phyloP scores from a whole-genome alignment of 768 basidiomycete species.

The Xerocomus brunneocitrinus region DNA sequence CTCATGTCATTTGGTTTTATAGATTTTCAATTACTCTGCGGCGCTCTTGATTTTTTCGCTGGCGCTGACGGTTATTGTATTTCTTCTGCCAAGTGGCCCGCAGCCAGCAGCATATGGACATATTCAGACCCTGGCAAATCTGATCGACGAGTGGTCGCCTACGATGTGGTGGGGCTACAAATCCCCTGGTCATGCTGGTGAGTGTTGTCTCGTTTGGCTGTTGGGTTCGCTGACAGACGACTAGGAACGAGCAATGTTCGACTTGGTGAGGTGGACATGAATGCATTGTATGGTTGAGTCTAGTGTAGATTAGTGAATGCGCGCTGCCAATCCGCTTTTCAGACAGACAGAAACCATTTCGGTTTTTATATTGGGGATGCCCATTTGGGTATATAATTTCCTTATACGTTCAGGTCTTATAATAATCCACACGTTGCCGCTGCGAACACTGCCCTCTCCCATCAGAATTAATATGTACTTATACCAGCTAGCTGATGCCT shows the following conservation, averaged over 20 bases:
- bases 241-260: constrained; percentile 23
- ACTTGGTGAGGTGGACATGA: constrained; percentile 20
- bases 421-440: no score
- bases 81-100: constrained; percentile 17
- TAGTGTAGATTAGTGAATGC: neutral
- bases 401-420: no score
- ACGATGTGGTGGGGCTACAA: constrained; percentile 32
- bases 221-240: neutral
- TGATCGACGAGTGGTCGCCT: constrained; percentile 35
- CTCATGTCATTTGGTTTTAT: neutral
- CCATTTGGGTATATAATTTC: no score
- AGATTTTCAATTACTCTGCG: constrained; percentile 17
- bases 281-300: constrained; percentile 13
- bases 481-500: no score
- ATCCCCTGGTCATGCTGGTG: constrained; percentile 19
- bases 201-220: constrained; percentile 1
- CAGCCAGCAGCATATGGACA: constrained; percentile 33
- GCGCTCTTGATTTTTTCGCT: constrained; percentile 20
- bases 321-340: no score
- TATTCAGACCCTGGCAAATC: constrained; percentile 31
- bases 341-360: no score
- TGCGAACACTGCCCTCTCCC: no score
- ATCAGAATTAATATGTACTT: no score
- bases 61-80: constrained; percentile 7
- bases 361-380: no score